These are phyloP conservation scores for Theileria parva DNA, from an alignment of 169 alveolate genomes.

Conservation along the genomic window DNA sequence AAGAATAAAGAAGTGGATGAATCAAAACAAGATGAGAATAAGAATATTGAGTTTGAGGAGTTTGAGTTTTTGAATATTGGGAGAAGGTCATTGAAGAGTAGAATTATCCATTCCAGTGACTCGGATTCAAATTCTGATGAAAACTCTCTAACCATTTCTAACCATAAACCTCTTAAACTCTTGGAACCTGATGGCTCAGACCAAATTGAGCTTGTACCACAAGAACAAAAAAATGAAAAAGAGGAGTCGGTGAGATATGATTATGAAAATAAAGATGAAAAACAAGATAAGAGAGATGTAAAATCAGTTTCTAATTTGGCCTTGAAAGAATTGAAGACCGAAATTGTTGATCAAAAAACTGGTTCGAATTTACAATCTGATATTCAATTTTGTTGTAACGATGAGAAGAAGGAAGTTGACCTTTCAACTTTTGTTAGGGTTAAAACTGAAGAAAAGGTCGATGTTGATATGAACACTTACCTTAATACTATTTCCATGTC, in stretches of 20 bases:
- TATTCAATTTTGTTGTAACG: conserved; percentile 16
- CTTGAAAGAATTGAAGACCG: background rate
- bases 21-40: background rate
- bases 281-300: background rate
- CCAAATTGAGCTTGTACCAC: background rate
- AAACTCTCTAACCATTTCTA: background rate
- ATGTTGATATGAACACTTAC: conserved; percentile 14
- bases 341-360: conserved; percentile 1
- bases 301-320: conserved; percentile 1
- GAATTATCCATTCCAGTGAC: background rate
- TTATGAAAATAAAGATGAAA: background rate
- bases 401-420: conserved; percentile 13
- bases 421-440: conserved; percentile 21
- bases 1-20: background rate
- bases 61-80: background rate
- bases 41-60: conserved; percentile 11
- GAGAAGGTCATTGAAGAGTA: conserved; percentile 17
- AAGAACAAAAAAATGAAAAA: background rate
- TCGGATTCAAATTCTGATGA: conserved; percentile 7
- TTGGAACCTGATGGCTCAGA: background rate
- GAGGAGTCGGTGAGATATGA: background rate
- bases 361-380: conserved; percentile 21
- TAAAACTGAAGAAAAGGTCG: background rate
- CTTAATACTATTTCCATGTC: background rate
- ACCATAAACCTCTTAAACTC: background rate